Evolutionary conservation across 495 filamentous ascomycete species (phyloP), one percentile per base, ranked within the genome.

Genomic region (Beverwykella pulmonaria): DNA sequence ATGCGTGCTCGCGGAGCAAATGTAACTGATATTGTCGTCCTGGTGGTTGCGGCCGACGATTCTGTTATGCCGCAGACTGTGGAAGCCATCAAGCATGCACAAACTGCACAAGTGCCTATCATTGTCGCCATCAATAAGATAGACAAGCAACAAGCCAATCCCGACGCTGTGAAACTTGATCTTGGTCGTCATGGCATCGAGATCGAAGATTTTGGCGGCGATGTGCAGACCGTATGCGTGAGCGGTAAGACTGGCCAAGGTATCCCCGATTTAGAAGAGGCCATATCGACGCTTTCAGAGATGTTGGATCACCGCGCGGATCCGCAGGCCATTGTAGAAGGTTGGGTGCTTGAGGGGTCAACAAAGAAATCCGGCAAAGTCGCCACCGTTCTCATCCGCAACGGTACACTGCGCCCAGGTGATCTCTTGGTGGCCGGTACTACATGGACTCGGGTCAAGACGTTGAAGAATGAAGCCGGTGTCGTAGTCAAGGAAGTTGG

Each of bases 41-140:
- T 99, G 26, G 95, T 99, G 0, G 93, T 99, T 4, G 95, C 94
- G 1, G 93, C 95, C 17, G 95, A 99, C 77, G 95, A 99, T 75
- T 93, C 90, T 73, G 94, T 99, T 60, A 99, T 92, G 77, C 95
- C 95, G 1, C 95, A 99, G 73, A 99, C 95, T 0, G 82, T 98
- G 10, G 95, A 99, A 76, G 93, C 94, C 14, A 90, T 99, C 74
- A 96, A 94, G 72, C 94, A 98, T 71, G 94, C 95, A 4, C 89
- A 88, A 52, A 81, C 83, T n/a, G 92, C 95, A 30, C 88, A 89
- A 60, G 95, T 98, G 0, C 93, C 94, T 14, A 93, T 99, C 53
- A 95, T 98, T 59, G 95, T 98, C 19, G 95, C 95, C n/a, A 91
- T 97, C 77, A 99, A 92, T 80, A 99, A 99, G 76, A 85, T 96